These are phyloP conservation scores for Mycosphaerella arachidis DNA, from an alignment of 2,329 filamentous ascomycete genomes.

Conservation along the genomic window DNA sequence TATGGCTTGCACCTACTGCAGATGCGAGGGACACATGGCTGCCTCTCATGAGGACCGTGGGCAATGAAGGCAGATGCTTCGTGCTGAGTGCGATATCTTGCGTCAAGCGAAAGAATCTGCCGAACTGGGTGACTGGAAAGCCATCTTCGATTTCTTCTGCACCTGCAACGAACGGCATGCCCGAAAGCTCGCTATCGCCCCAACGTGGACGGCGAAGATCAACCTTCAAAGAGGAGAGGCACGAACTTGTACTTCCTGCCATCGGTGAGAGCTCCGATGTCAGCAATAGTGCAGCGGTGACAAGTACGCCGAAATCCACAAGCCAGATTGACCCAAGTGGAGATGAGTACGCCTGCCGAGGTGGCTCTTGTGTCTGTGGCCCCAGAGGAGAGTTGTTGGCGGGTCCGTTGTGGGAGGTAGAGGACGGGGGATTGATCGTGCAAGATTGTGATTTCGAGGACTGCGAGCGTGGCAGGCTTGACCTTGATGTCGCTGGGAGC, in stretches of 20 bases:
- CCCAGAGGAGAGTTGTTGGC: conserved; percentile 75
- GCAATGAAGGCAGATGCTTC: conserved; percentile 75
- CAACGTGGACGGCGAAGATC: conserved; percentile 35
- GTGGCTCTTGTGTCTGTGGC: conserved; percentile 77
- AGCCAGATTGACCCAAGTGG: conserved; percentile 19
- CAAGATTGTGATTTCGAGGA: conserved; percentile 83
- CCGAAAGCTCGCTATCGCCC: conserved; percentile 8
- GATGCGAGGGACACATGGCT: conserved; percentile 81
- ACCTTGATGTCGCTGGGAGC: conserved; percentile 78
- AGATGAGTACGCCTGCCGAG: conserved; percentile 60
- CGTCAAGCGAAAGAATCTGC: conserved; percentile 56
- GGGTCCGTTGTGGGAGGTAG: conserved; percentile 76
- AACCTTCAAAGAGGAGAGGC: conserved; percentile 47
- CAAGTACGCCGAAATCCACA: conserved; percentile 6
- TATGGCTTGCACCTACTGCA: conserved; percentile 87
- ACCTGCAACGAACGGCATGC: background rate
- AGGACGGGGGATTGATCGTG: conserved; percentile 61
- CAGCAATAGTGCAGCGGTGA: conserved; percentile 3
- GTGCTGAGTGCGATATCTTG: conserved; percentile 86
- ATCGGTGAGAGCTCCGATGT: conserved; percentile 19
- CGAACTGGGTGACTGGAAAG: conserved; percentile 50
- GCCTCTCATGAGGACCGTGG: conserved; percentile 74
- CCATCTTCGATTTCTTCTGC: background rate
- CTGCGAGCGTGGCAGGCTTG: conserved; percentile 73
- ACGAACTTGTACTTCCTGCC: conserved; percentile 49